A percentile compares a stretch with the other conserved stretches of the same genome.
Conservation (phyloP, 331 rosid species). For the Prunus yedoensis region DNA sequence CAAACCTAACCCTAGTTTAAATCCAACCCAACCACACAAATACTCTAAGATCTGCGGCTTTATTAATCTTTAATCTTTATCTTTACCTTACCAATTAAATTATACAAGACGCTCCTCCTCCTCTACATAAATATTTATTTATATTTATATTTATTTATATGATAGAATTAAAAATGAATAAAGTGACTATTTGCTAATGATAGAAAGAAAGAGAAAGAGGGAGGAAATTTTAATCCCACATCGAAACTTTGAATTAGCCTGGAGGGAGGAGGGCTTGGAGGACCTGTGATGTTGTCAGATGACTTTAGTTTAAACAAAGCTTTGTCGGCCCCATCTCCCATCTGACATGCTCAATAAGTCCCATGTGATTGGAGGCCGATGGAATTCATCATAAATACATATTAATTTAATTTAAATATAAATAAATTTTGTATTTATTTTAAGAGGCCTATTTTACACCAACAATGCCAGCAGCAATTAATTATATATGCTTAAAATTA, state of each 20-base stretch:
- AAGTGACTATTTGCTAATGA: constrained; percentile 2
- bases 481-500: neutral
- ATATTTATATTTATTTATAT: neutral
- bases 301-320: constrained; percentile 22
- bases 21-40: neutral
- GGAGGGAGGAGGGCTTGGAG: neutral
- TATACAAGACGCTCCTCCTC: neutral
- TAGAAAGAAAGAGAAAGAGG: neutral
- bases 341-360: constrained; percentile 33
- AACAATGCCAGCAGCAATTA: neutral
- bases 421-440: too few species aligned
- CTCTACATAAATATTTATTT: neutral
- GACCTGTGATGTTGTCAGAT: constrained; percentile 29
- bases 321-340: constrained; percentile 23
- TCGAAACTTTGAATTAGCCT: constrained; percentile 7
- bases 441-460: neutral
- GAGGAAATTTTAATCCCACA: constrained; percentile 1
- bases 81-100: neutral
- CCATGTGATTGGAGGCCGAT: constrained; percentile 35
- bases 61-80: neutral
- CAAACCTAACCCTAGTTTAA: constrained; percentile 12
- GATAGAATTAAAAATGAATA: neutral
- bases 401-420: too few species aligned
- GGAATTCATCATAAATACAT: neutral
- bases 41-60: constrained; percentile 10